Base-by-base conservation (phyloP, 345 rosid genomes). In the Populus ilicifolia region DNA sequence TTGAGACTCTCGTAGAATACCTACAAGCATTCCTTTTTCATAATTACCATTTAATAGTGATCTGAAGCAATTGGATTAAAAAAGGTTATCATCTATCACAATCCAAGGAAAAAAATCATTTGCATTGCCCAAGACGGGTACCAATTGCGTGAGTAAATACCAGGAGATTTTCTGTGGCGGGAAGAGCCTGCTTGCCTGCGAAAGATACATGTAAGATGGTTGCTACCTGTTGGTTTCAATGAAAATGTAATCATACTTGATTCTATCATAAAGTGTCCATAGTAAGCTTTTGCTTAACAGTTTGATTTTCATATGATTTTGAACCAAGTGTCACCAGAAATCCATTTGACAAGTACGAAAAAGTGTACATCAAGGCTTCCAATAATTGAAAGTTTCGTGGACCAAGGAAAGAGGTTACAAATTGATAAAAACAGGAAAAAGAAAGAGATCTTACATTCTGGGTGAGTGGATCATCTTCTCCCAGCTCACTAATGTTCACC, bases 391-490 rank as follows among this genome's bases (percentile, higher is more conserved):
- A 41, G 18, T 67, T 39, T 67, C 38, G 18, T 5, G 68, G 8
- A 18, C 25, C 18, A 61, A 35, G 30, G 61, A 17, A 44, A n/a
- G n/a, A 56, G 33, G 38, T 6, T 16, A 69, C 16, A 67, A 46
- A 64, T 44, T 11, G 61, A 12, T 8, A 35, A 5, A 18, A 23
- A 17, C 50, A 61, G 23, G 25, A 11, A 7, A 63, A 56, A 69
- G 50, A 77, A 5, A 72, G 35, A 71, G 66, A 78, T 62, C 91
- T 89, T 80, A 90, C 96, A 79, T 91, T 87, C 83, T 83, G 86
- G 70, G 73, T 73, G 77, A 92, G 92, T 18, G 89, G 88, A 79
- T 90, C 94, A 83, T 85, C 84, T 76, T 86, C 90, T 54, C 93
- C 97, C 77, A 82, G 77, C 74, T 89, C 87, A 75, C 92, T 83